Evolutionary conservation across 139 green algal genomes (phyloP), one percentile per base, ranked within the genome.

Genomic region (Dunaliella sp.): DNA sequence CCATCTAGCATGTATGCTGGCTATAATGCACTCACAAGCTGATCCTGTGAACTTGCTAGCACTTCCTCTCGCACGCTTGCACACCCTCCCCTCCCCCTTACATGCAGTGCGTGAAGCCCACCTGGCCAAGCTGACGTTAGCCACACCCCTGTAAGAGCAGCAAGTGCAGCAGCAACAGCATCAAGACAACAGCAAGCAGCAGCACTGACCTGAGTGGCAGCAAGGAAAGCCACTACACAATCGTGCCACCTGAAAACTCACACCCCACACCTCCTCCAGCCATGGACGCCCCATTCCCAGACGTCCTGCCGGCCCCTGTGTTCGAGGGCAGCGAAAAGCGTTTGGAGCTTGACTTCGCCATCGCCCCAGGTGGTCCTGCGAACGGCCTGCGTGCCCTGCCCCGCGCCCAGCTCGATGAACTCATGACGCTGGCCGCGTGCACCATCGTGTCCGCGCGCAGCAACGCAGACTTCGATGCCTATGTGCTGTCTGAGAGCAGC

Each of bases 271-370:
- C 35, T 16, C 36, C 36, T 26, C 48, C 48, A 65, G 7, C 16
- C 48, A 65, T 74, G 36, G 79, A 83, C 21, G 12, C 38, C 77
- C 12, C 32, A 12, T 25, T 7, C 12, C 57, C 58, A 85, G 38
- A 28, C 1, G 80, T 84, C 86, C 84, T 91, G 89, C 80, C 89
- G 90, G 84, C 88, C 57, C 86, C 95, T 35, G 91, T 94, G 0
- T 99, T 99, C 81, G 97, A 99, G 91, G 97, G 97, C 81, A 94
- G 86, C 25, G 97, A 99, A 91, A 99, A 99, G 92, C 92, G 97
- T 48, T 87, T 99, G n/a, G 94, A 97, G 85, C 89, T 98, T 26
- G 94, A 96, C 84, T 98, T 98, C 84, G 31, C 38, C 74, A 37
- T 91, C 0, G 82, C 82, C n/a, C 75, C 86, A 31, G 57, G 57